These are phyloP conservation scores for Cladophialophora psammophila DNA, from an alignment of 2,329 filamentous ascomycete genomes.

Conservation along the genomic window DNA sequence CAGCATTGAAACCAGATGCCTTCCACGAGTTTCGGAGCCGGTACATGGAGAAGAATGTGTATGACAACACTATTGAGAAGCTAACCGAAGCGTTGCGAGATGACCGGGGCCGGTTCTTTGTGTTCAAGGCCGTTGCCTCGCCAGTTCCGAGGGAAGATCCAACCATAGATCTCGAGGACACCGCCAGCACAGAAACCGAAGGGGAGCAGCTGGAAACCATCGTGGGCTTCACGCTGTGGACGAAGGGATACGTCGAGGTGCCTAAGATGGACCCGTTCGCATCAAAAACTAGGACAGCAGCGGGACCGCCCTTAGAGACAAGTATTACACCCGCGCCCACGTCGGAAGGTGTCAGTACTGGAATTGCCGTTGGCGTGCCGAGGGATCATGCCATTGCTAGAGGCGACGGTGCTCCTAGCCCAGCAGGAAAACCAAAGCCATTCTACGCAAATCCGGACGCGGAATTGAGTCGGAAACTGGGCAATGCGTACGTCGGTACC, in stretches of 20 bases:
- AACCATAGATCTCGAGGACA: neutral
- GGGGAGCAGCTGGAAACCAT: constrained; percentile 26
- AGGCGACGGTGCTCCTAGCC: neutral
- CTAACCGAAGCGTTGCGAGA: constrained; percentile 31
- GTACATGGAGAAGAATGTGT: constrained; percentile 22
- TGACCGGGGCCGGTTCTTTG: constrained; percentile 5
- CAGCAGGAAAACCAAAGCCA: constrained; percentile 13
- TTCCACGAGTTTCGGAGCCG: constrained; percentile 28
- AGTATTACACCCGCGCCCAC: constrained; percentile 9
- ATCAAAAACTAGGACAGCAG: constrained; percentile 1
- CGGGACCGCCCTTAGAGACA: neutral
- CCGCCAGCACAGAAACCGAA: neutral
- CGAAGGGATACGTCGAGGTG: constrained; percentile 31
- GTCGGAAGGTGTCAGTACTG: constrained; percentile 13
- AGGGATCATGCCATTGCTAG: neutral
- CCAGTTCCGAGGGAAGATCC: constrained; percentile 2
- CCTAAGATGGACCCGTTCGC: constrained; percentile 34
- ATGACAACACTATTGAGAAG: constrained; percentile 25
- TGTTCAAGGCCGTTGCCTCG: constrained; percentile 35
- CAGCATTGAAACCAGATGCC: constrained; percentile 29
- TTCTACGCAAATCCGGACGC: constrained; percentile 28
- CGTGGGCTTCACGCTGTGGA: constrained; percentile 35
- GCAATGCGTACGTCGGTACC: constrained; percentile 27
- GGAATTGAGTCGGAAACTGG: constrained; percentile 25
- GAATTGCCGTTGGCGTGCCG: neutral